These are phyloP conservation scores for Microbotryum intermedium DNA, from an alignment of 1,284 basidiomycete genomes.

Conservation along the genomic window DNA sequence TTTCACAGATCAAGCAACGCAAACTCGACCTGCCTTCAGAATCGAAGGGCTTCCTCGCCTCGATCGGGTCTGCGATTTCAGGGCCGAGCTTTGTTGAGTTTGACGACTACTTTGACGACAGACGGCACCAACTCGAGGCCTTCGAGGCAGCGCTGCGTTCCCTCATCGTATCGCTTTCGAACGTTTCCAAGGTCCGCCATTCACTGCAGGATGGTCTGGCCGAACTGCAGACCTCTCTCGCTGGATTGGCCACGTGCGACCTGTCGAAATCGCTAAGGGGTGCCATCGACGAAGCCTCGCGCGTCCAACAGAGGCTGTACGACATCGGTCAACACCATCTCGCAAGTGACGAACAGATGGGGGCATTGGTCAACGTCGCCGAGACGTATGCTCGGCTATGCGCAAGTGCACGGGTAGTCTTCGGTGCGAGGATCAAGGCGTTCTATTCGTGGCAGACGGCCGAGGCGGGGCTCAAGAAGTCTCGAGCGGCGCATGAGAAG, in stretches of 20 bases:
- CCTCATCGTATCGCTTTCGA: conserved; percentile 74
- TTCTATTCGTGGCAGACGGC: conserved; percentile 71
- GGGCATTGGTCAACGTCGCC: conserved; percentile 42
- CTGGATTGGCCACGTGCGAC: conserved; percentile 37
- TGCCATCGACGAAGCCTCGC: conserved; percentile 38
- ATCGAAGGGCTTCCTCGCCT: conserved; percentile 29
- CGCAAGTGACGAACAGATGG: conserved; percentile 27
- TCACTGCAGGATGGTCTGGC: conserved; percentile 38
- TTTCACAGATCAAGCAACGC: conserved; percentile 69
- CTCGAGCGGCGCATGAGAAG: conserved; percentile 68
- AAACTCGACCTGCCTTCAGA: conserved; percentile 41
- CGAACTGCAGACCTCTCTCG: conserved; percentile 35
- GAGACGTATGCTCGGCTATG: conserved; percentile 92
- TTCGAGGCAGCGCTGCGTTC: conserved; percentile 81
- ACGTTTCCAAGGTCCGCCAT: conserved; percentile 67
- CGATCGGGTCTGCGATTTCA: conserved; percentile 59
- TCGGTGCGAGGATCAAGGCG: conserved; percentile 71
- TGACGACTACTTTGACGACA: conserved; percentile 95
- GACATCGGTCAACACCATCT: conserved; percentile 28
- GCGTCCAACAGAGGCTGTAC: conserved; percentile 33
- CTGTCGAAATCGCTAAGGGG: conserved; percentile 38
- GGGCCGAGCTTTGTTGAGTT: conserved; percentile 84
- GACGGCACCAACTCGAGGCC: conserved; percentile 75
- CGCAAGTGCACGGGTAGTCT: conserved; percentile 78
- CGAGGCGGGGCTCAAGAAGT: conserved; percentile 64